Evolutionary conservation across 805 yeast species (phyloP).

Genomic region (Candida hispaniensis): DNA sequence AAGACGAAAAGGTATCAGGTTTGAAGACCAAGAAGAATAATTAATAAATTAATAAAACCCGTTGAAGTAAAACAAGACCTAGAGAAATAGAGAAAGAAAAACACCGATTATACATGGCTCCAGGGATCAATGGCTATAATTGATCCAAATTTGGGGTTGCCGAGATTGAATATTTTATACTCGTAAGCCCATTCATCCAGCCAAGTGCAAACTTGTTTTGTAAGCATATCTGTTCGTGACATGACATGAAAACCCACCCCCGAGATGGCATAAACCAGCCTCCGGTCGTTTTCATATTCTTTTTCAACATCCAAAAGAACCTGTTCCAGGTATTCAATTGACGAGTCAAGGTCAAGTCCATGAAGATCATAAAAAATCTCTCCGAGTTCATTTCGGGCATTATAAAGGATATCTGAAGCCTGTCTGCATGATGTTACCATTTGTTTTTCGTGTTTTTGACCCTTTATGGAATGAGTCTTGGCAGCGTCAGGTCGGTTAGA

Average conservation of each 20-base stretch:
- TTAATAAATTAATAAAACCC: too few relatives aligned
- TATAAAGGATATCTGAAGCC: conserved; percentile 25
- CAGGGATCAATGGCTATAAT: conserved; percentile 36
- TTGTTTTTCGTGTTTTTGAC: conserved; percentile 26
- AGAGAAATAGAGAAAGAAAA: neutral
- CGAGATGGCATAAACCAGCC: conserved; percentile 27
- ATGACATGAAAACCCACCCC: conserved; percentile 29
- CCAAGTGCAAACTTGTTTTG: conserved; percentile 26
- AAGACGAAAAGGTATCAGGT: conserved; percentile 21
- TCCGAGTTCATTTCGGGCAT: conserved; percentile 21
- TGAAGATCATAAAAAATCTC: conserved; percentile 29
- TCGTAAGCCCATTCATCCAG: conserved; percentile 33
- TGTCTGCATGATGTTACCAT: conserved; percentile 23
- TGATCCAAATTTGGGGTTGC: conserved; percentile 29
- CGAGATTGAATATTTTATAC: conserved; percentile 30
- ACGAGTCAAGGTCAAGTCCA: conserved; percentile 30
- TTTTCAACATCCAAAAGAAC: conserved; percentile 21
- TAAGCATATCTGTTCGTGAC: conserved; percentile 25
- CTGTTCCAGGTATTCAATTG: conserved; percentile 26
- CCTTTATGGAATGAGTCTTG: conserved; percentile 25
- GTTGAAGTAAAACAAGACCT: too few relatives aligned
- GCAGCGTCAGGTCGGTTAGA: conserved; percentile 27
- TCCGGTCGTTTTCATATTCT: conserved; percentile 20
- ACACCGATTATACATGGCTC: conserved; percentile 21
- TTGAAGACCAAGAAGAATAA: too few relatives aligned